Evolutionary conservation across 345 rosid species (phyloP).

Genomic region (Populus davidiana): DNA sequence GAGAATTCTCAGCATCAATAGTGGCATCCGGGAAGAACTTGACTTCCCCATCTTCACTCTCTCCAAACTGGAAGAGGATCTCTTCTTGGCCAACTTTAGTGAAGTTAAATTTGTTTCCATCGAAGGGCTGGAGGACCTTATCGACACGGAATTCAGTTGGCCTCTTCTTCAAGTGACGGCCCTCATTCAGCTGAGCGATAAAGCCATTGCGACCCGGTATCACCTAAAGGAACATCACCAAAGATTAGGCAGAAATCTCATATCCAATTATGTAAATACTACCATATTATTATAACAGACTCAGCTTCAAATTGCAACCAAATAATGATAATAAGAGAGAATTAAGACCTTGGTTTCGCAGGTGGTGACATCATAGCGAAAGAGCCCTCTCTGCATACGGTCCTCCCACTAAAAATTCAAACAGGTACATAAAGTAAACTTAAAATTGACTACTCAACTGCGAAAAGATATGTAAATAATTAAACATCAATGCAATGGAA

Average conservation of each 20-base stretch:
- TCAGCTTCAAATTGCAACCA: not conserved
- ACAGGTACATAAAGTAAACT: not conserved
- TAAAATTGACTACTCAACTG: not conserved
- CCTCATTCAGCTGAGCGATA: slow-evolving; percentile 92
- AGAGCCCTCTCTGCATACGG: slow-evolving; percentile 79
- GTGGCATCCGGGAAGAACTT: slow-evolving; percentile 66
- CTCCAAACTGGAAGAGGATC: slow-evolving; percentile 89
- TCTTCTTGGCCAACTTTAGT: slow-evolving; percentile 95
- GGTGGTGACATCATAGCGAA: slow-evolving; percentile 92
- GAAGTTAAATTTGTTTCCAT: slow-evolving; percentile 86
- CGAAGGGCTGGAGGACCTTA: slow-evolving; percentile 90
- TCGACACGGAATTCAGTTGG: slow-evolving; percentile 93
- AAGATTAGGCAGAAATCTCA: slow-evolving; percentile 6
- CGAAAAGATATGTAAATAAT: not conserved
- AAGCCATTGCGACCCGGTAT: slow-evolving; percentile 83
- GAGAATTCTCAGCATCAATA: slow-evolving; percentile 60
- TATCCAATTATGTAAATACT: not conserved
- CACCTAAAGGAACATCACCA: slow-evolving; percentile 46
- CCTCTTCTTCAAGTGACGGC: slow-evolving; percentile 95
- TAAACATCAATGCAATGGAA: not conserved
- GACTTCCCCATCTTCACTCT: slow-evolving; percentile 60
- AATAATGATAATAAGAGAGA: not conserved
- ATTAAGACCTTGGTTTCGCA: slow-evolving; percentile 82
- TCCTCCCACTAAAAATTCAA: slow-evolving; percentile 79
- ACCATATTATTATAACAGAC: not conserved